Evolutionary conservation across 352 stramenopile species (phyloP), one percentile per base, ranked within the genome.

Genomic region (Phytophthora syringae): DNA sequence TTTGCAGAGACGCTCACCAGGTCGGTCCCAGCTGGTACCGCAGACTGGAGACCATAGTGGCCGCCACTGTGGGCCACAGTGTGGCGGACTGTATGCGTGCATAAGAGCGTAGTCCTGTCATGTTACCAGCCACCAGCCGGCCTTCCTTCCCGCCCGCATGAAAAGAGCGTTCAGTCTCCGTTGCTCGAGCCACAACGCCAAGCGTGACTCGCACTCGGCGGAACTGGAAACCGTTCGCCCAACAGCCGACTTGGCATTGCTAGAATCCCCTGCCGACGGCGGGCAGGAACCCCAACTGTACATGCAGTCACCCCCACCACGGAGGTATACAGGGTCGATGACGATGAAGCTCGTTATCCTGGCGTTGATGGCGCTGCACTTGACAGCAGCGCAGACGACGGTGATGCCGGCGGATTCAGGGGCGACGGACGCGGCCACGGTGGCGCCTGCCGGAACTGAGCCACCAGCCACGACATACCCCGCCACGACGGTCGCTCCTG

Each of bases 91-190:
- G 45, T 64, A 45, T 56, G 43, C 25, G 21, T n/a, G 65, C 65
- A 73, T 37, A 64, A 58, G 65, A 68, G 44, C 49, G 39, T 51
- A 60, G 52, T 49, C 21, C 43, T 42, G 54, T 74, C 60, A 64
- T 60, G 61, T 54, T 64, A 61, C 40, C 57, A 76, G 57, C 45
- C 52, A 72, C 52, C 57, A 72, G 67, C 62, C 59, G 67, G 56
- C 56, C 64, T 67, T 67, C 49, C 49, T 27, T 52, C 36, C 48
- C 12, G 61, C 45, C 20, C 7, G 44, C 53, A 57, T 28, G 62
- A 64, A 71, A 69, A 68, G 62, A 72, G 62, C 52, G n/a, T 45
- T 39, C 60, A 66, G 52, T 70, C 53, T 63, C 60, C 49, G 25
- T 73, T 70, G 49, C 58, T 55, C 48, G 28, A 42, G 15, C 44